Evolutionary conservation across 148 eudicot genomes (phyloP), one percentile per base, ranked within the genome.

Genomic region (Rhododendron williamsianum): DNA sequence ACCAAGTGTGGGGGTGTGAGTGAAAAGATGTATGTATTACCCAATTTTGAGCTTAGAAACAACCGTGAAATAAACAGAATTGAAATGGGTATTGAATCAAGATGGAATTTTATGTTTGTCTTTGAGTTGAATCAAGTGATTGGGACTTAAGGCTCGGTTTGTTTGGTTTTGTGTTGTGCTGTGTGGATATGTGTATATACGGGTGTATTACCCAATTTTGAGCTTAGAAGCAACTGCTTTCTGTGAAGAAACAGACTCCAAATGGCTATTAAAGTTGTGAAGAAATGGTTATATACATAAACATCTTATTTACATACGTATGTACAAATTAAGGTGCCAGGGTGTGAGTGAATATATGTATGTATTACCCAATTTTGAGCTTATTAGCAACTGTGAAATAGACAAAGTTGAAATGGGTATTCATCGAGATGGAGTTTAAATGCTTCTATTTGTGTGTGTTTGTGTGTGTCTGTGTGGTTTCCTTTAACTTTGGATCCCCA

Each of bases 401-500:
- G 27, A 63, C 71, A 63, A 7, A 63, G 11, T 63, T 63, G 25
- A 63, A 63, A n/a, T 21, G 30, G 71, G 12, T 58, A 21, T 18
- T 18, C 15, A 19, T 19, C 0, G 30, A 63, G 27, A 63, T 63
- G 30, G 27, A 21, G 71, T 63, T 21, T 60, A 1, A 21, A 52
- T 60, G n/a, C n/a, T 63, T 63, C 10, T 63, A 6, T 63, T 23
- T 63, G 0, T 63, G 2, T 63, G 21, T 54, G 60, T 63, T 23
- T 63, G 0, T 63, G 2, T 63, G 21, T 54, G 60, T 54, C 7
- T 54, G 5, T 4, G 19, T 4, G 96, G 88, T 94, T 96, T 21
- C 96, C 97, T 21, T 63, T 90, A 30, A 91, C 93, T 96, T 96
- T 0, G 93, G 98, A 88, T 95, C 98, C 33, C 98, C 98, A 74